Evolutionary conservation across 495 filamentous ascomycete genomes (phyloP).

Genomic region (Parathielavia hyrcaniae): DNA sequence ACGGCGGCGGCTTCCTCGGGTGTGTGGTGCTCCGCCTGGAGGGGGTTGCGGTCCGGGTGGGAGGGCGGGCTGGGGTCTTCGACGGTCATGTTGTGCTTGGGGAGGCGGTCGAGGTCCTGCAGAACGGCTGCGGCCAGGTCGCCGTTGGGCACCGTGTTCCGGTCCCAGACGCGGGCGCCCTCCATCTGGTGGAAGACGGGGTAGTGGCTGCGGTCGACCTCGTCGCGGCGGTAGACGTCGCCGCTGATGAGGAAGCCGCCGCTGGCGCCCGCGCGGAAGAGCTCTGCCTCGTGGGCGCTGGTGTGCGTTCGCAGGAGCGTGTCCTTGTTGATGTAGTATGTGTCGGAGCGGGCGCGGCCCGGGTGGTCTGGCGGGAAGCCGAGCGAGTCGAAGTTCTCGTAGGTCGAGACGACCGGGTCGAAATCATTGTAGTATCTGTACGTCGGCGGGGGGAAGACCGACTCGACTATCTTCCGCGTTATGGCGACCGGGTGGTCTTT

Average conservation of each 20-base stretch:
- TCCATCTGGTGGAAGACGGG: conserved; percentile 99
- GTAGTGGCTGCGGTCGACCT: conserved; percentile 90
- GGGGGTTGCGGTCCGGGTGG: conserved; percentile 74
- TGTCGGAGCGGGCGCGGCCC: conserved; percentile 80
- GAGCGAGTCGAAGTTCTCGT: conserved; percentile 91
- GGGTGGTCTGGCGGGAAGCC: conserved; percentile 88
- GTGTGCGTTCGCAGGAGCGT: conserved; percentile 91
- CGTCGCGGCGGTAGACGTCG: conserved; percentile 95
- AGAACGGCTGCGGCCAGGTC: conserved; percentile 58
- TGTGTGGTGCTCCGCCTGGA: conserved; percentile 65
- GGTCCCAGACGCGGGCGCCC: conserved; percentile 85
- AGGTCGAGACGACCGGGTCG: conserved; percentile 76
- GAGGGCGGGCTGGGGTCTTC: conserved; percentile 79
- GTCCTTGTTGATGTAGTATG: conserved; percentile 85
- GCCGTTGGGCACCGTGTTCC: conserved; percentile 48
- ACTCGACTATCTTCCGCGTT: conserved; percentile 87
- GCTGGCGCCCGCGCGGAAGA: conserved; percentile 66
- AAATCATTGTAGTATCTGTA: conserved; percentile 72
- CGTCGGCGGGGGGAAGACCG: conserved; percentile 65
- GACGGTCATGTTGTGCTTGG: conserved; percentile 64
- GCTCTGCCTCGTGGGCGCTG: conserved; percentile 82
- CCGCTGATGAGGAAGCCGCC: conserved; percentile 84
- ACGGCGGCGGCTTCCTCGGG: conserved; percentile 75
- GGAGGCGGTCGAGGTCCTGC: conserved; percentile 61
- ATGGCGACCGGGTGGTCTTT: conserved; percentile 85